A percentile compares a stretch with the other conserved stretches of the same genome.
Evolutionary conservation across 257 asterid species (phyloP).

Genomic region (Osmanthus fragrans): DNA sequence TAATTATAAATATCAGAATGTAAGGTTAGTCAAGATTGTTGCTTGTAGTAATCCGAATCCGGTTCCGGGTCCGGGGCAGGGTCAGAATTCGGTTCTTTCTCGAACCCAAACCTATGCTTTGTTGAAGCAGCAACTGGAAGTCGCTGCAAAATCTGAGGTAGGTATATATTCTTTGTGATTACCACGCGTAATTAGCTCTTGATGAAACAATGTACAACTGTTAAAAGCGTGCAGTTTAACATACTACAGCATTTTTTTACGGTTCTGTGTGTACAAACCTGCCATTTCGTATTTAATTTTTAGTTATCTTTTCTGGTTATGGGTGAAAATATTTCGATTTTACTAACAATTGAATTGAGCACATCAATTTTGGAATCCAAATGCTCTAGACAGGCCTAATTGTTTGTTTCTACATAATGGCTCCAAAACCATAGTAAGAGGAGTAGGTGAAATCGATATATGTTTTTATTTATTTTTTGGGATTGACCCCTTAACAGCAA

Average conservation of each 20-base stretch:
- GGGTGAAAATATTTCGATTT: too few species aligned
- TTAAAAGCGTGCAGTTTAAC: not conserved
- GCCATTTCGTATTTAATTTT: too few species aligned
- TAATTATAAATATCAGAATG: slow-evolving; percentile 2
- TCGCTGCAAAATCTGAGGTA: slow-evolving; percentile 88
- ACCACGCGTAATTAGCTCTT: not conserved
- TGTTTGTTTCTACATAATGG: not conserved
- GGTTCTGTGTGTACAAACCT: too few species aligned
- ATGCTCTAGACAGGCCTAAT: not conserved
- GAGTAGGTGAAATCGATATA: too few species aligned
- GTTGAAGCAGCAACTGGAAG: slow-evolving; percentile 80
- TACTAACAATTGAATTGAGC: too few species aligned
- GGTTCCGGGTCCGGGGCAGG: slow-evolving; percentile 30
- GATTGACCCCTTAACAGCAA: too few species aligned
- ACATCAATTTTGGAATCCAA: not conserved
- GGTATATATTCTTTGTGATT: not conserved
- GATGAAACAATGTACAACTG: not conserved
- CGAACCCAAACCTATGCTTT: slow-evolving; percentile 67
- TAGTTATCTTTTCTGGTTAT: too few species aligned
- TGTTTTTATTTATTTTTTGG: too few species aligned
- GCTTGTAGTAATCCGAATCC: slow-evolving; percentile 46
- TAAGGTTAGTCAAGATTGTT: slow-evolving; percentile 36
- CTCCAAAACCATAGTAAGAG: not conserved
- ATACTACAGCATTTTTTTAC: not conserved
- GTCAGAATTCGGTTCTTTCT: slow-evolving; percentile 44